Evolutionary conservation across 2,329 filamentous ascomycete genomes (phyloP).

Genomic region (Neocatenulostroma microsporum): DNA sequence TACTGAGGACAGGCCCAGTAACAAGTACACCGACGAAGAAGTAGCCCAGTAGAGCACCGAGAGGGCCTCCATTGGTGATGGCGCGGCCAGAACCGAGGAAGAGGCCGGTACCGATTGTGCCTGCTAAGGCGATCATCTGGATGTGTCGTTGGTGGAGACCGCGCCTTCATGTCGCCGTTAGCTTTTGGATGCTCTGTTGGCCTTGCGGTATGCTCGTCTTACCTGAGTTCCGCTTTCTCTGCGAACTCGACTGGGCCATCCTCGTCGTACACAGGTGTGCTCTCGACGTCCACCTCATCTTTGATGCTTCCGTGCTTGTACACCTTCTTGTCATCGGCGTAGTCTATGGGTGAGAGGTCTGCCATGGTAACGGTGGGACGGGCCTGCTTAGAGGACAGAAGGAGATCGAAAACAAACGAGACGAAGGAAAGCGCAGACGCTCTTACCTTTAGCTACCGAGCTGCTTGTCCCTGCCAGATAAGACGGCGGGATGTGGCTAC

Average conservation of each 20-base stretch:
- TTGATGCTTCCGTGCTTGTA: too few relatives aligned
- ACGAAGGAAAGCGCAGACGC: too few relatives aligned
- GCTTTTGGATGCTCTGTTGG: not conserved
- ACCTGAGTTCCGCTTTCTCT: constrained; percentile 17
- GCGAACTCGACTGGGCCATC: constrained; percentile 15
- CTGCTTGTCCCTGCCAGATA: too few relatives aligned
- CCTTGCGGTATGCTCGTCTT: not conserved
- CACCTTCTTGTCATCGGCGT: too few relatives aligned
- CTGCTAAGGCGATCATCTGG: constrained; percentile 20
- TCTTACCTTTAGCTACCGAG: too few relatives aligned
- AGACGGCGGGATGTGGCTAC: too few relatives aligned
- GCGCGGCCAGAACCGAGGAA: constrained; percentile 20
- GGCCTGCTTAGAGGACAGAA: too few relatives aligned
- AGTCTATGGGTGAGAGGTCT: too few relatives aligned
- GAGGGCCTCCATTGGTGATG: constrained; percentile 17
- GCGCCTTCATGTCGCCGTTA: constrained; percentile 2
- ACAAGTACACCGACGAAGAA: constrained; percentile 30
- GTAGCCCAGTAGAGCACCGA: constrained; percentile 29
- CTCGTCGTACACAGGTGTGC: constrained; percentile 13
- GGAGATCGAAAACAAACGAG: too few relatives aligned
- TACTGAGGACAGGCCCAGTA: constrained; percentile 26
- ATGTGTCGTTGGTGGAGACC: constrained; percentile 19
- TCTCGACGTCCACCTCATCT: constrained; percentile 11
- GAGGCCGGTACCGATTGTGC: constrained; percentile 24
- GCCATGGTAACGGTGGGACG: too few relatives aligned